A percentile compares a stretch with the other conserved stretches of the same genome.
Evolutionary conservation across 108 stramenopile genomes (phyloP).

Genomic region (Phaeodactylum tricornutum): DNA sequence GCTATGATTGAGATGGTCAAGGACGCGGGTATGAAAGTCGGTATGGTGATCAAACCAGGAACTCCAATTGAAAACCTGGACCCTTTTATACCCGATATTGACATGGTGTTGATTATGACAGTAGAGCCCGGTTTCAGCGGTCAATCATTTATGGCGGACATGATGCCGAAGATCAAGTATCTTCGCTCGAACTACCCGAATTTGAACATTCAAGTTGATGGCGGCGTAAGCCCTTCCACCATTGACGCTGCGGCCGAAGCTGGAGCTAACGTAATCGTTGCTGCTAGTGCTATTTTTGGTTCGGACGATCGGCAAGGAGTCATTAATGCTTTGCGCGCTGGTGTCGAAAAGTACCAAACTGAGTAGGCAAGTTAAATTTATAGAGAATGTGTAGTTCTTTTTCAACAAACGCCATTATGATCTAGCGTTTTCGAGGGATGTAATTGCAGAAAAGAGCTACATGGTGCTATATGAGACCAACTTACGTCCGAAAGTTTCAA

Average conservation of each 20-base stretch:
- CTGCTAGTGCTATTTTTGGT: conserved; percentile 23
- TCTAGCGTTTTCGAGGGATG: no score
- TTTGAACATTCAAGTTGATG: conserved; percentile 86
- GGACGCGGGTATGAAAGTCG: conserved; percentile 70
- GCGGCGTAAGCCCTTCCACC: conserved; percentile 75
- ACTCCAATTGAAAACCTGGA: conserved; percentile 66
- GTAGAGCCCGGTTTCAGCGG: conserved; percentile 90
- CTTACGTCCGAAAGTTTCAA: no score
- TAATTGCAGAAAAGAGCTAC: no score
- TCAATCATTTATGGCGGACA: conserved; percentile 75
- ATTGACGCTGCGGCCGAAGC: conserved; percentile 76
- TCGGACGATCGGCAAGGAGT: conserved; percentile 21
- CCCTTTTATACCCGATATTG: conserved; percentile 50
- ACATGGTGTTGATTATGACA: conserved; percentile 85
- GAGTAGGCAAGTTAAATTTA: no score
- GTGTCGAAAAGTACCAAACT: conserved; percentile 22
- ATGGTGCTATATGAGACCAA: no score
- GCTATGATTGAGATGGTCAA: conserved; percentile 60
- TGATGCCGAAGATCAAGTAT: conserved; percentile 79
- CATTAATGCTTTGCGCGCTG: conserved; percentile 14
- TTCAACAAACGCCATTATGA: no score
- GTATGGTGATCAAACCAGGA: conserved; percentile 75
- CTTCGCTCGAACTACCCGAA: conserved; percentile 55
- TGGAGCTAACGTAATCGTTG: conserved; percentile 87
- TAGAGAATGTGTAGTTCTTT: no score